A percentile compares a stretch with the other conserved stretches of the same genome.
phyloP scores from a whole-genome alignment of 805 yeast genomes.

The Ogataea corticis region DNA sequence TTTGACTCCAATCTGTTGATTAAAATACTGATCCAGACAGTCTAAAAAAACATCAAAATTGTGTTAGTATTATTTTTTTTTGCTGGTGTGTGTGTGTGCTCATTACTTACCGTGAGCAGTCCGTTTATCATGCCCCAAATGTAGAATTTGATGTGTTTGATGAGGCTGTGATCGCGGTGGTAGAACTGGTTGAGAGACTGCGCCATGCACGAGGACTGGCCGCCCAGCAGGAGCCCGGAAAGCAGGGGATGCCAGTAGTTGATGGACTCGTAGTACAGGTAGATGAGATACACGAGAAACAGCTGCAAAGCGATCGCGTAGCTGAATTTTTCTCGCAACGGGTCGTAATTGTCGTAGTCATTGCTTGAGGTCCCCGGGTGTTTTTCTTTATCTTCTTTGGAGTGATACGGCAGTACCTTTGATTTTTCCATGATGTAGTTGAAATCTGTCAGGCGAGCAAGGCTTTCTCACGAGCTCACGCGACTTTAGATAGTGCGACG shows the following conservation, averaged over 20 bases:
- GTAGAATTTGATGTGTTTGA: conserved; percentile 45
- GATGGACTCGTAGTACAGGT: conserved; percentile 28
- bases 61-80: conserved; percentile 4
- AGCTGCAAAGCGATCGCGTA: conserved; percentile 27
- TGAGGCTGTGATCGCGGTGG: conserved; percentile 22
- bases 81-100: too few relatives aligned
- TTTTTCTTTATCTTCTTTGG: conserved; percentile 16
- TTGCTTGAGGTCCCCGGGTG: conserved; percentile 3
- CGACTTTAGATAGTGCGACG: too few relatives aligned
- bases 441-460: neutral
- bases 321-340: conserved; percentile 26
- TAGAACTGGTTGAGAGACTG: conserved; percentile 33
- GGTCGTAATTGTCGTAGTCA: conserved; percentile 17
- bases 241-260: conserved; percentile 26
- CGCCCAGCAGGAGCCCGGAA: conserved; percentile 30
- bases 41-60: conserved; percentile 10
- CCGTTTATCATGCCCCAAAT: conserved; percentile 67
- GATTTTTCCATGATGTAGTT: conserved; percentile 2
- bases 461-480: too few relatives aligned
- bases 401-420: conserved; percentile 19
- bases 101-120: conserved; percentile 37
- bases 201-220: conserved; percentile 31
- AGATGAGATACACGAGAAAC: conserved; percentile 25
- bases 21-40: conserved; percentile 54
- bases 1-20: conserved; percentile 38